Evolutionary conservation across 1,139 yeast species (phyloP).

Genomic region (Kodamaea ohmeri): DNA sequence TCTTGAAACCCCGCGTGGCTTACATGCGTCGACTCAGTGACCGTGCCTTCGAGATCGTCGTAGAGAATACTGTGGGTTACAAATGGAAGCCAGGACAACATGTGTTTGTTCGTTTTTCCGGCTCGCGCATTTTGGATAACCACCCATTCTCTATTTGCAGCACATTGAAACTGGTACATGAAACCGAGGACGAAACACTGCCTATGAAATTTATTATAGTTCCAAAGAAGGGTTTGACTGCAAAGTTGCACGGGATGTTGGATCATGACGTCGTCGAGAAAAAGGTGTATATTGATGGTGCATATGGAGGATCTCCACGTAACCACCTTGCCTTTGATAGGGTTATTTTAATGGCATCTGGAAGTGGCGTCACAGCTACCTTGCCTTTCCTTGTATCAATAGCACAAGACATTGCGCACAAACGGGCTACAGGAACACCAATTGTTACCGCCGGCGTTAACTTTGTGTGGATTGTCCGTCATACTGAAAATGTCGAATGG

Average conservation of each 20-base stretch:
- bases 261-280: conserved; percentile 21
- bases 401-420: conserved; percentile 18
- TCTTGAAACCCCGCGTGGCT: conserved; percentile 48
- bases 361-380: conserved; percentile 58
- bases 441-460: conserved; percentile 28
- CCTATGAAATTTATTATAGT: conserved; percentile 49
- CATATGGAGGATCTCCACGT: conserved; percentile 60
- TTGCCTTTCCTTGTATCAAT: conserved; percentile 44
- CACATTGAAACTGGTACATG: conserved; percentile 19
- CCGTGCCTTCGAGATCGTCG: conserved; percentile 40
- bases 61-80: conserved; percentile 38
- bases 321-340: conserved; percentile 50
- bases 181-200: conserved; percentile 16
- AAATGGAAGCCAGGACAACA: conserved; percentile 64
- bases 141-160: conserved; percentile 65
- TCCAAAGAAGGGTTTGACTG: conserved; percentile 54
- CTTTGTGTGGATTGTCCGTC: conserved; percentile 51
- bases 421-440: conserved; percentile 6
- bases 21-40: conserved; percentile 29
- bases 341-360: conserved; percentile 42
- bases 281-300: conserved; percentile 56
- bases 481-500: conserved; percentile 43
- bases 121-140: conserved; percentile 47
- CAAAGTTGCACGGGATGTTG: conserved; percentile 26
- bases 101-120: conserved; percentile 49